phyloP scores from a whole-genome alignment of 148 eudicot species.

The Silene uniflora region DNA sequence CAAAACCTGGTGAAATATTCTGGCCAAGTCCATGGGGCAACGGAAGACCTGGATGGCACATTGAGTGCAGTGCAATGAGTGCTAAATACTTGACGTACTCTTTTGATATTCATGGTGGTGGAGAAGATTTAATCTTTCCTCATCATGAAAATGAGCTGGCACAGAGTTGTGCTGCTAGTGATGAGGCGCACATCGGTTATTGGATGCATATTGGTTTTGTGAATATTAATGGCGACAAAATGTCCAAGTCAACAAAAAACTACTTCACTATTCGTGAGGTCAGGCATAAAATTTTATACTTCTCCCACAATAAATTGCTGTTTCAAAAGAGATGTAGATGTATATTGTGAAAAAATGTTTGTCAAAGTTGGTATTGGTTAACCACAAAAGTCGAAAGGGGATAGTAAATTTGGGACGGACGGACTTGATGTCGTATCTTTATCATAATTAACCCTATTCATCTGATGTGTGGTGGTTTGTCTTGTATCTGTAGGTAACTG shows the following conservation, averaged over 20 bases:
- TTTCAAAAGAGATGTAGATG: too few relatives aligned
- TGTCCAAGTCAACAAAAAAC: constrained; percentile 86
- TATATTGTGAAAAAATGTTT: too few relatives aligned
- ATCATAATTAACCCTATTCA: neutral
- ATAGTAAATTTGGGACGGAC: too few relatives aligned
- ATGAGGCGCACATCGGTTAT: constrained; percentile 58
- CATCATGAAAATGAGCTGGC: constrained; percentile 97
- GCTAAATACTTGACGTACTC: constrained; percentile 53
- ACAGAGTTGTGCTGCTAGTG: constrained; percentile 86
- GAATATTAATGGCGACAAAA: constrained; percentile 67
- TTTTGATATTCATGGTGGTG: constrained; percentile 96
- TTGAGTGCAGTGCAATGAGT: constrained; percentile 99
- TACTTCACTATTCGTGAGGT: constrained; percentile 88
- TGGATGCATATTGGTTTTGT: constrained; percentile 96
- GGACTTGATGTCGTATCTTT: constrained; percentile 6
- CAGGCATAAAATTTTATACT: too few relatives aligned
- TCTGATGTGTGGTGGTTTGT: constrained; percentile 10
- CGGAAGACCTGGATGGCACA: constrained; percentile 99
- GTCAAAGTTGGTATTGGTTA: too few relatives aligned
- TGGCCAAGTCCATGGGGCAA: constrained; percentile 97
- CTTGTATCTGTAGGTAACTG: constrained; percentile 43
- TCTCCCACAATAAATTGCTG: too few relatives aligned
- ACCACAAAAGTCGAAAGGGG: too few relatives aligned
- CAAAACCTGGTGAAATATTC: constrained; percentile 75
- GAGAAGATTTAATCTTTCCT: constrained; percentile 80